Evolutionary conservation across 257 asterid genomes (phyloP).

Genomic region (Ligustrum vulgare): DNA sequence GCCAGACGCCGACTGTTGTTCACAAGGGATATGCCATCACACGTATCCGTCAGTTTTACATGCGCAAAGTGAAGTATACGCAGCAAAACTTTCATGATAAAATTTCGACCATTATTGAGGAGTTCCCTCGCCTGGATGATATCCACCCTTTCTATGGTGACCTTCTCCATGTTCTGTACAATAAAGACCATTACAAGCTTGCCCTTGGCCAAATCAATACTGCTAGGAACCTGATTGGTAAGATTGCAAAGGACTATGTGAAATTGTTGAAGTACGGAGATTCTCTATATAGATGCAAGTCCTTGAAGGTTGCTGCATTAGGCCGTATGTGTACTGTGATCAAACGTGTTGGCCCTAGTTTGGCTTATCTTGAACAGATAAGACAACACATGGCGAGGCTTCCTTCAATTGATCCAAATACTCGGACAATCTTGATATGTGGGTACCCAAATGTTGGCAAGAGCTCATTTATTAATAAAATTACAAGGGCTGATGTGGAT

Average conservation of each 20-base stretch:
- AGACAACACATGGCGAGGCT: conserved; percentile 96
- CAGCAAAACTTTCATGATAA: conserved; percentile 82
- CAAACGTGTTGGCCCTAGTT: conserved; percentile 81
- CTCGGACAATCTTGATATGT: conserved; percentile 92
- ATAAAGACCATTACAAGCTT: conserved; percentile 95
- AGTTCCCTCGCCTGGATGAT: conserved; percentile 88
- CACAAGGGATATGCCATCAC: conserved; percentile 97
- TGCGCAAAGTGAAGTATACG: conserved; percentile 92
- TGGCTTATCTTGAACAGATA: conserved; percentile 96
- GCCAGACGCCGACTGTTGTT: conserved; percentile 93
- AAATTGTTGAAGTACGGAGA: conserved; percentile 83
- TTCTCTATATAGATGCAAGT: conserved; percentile 84
- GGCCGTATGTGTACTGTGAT: conserved; percentile 96
- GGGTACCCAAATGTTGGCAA: conserved; percentile 98
- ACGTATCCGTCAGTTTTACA: conserved; percentile 87
- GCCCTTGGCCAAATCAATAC: conserved; percentile 94
- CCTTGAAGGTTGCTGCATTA: conserved; percentile 89
- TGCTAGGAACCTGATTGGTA: conserved; percentile 79
- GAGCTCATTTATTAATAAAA: conserved; percentile 94
- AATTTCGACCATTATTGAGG: conserved; percentile 81
- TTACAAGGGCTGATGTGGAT: conserved; percentile 95
- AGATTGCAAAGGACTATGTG: conserved; percentile 80
- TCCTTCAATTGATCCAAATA: conserved; percentile 95
- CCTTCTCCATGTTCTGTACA: conserved; percentile 88
- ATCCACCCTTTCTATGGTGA: conserved; percentile 97